Conservation (phyloP, 441 rosid species). For the Kokia cookei region DNA sequence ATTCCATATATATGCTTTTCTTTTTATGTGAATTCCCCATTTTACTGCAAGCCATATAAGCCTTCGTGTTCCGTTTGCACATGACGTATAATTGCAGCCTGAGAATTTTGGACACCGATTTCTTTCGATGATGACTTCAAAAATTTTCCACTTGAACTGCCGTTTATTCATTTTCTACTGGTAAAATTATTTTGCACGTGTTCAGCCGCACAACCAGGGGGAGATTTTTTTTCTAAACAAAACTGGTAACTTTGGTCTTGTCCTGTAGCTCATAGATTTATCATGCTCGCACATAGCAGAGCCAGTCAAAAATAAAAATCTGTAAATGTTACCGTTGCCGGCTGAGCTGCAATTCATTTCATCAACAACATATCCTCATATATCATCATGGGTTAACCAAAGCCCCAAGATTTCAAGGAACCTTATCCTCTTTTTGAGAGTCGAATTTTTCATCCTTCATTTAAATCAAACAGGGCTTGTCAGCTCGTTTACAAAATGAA, state of each 20-base stretch:
- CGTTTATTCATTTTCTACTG: conserved; percentile 2
- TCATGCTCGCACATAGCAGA: background rate
- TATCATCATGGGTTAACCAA: conserved; percentile 8
- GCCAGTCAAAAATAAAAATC: background rate
- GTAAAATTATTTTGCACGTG: conserved; percentile 9
- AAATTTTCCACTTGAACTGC: conserved; percentile 31
- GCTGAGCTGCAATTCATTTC: conserved; percentile 1
- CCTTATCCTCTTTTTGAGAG: conserved; percentile 22
- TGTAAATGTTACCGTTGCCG: background rate
- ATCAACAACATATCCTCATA: background rate
- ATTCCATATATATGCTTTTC: too few species aligned
- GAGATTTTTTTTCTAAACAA: conserved; percentile 13
- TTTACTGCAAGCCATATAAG: too few species aligned
- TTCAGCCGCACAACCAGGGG: conserved; percentile 32
- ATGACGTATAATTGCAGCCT: conserved; percentile 2
- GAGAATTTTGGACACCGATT: conserved; percentile 9
- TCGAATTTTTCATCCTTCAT: background rate
- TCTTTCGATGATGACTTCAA: conserved; percentile 9
- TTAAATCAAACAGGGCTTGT: background rate
- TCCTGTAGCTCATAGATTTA: conserved; percentile 12
- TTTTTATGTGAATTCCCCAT: too few species aligned
- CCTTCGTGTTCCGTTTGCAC: background rate
- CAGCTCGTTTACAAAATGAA: background rate
- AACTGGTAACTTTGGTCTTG: conserved; percentile 19
- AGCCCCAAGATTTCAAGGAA: conserved; percentile 1